Percentiles rank a stretch among this genome's conserved stretches.
Conservation (phyloP, 1,139 yeast genomes). For the Blastobotrys proliferans region DNA sequence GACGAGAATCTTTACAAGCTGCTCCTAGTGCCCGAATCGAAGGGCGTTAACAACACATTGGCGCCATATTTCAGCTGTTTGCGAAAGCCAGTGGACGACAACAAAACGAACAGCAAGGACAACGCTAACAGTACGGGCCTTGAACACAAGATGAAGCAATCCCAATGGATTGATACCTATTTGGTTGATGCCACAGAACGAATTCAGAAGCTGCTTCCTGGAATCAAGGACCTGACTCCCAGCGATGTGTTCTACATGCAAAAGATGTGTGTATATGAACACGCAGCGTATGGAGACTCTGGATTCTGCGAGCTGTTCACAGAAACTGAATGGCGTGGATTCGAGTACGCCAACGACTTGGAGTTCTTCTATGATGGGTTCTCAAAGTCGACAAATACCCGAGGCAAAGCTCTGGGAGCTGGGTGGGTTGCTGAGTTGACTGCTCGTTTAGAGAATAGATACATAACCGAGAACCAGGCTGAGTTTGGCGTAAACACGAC, state of each 20-base stretch:
- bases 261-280: constrained; percentile 47
- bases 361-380: constrained; percentile 40
- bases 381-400: constrained; percentile 38
- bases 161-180: constrained; percentile 38
- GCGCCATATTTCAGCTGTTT: constrained; percentile 41
- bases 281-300: constrained; percentile 47
- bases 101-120: constrained; percentile 22
- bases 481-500: constrained; percentile 39
- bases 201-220: constrained; percentile 42
- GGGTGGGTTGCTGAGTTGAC: constrained; percentile 41
- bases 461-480: constrained; percentile 26
- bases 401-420: constrained; percentile 42
- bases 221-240: constrained; percentile 36
- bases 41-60: constrained; percentile 40
- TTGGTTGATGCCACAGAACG: constrained; percentile 42
- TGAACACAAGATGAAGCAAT: constrained; percentile 6
- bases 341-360: constrained; percentile 44
- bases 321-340: constrained; percentile 47
- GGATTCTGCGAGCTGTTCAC: constrained; percentile 48
- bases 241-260: constrained; percentile 41
- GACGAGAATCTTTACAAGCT: constrained; percentile 32
- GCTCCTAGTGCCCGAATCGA: constrained; percentile 35
- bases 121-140: constrained; percentile 18
- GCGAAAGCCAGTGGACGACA: constrained; percentile 24
- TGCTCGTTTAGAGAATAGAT: constrained; percentile 33